Conservation (phyloP, 2,329 filamentous ascomycete species). For the Ascosphaera acerosa region DNA sequence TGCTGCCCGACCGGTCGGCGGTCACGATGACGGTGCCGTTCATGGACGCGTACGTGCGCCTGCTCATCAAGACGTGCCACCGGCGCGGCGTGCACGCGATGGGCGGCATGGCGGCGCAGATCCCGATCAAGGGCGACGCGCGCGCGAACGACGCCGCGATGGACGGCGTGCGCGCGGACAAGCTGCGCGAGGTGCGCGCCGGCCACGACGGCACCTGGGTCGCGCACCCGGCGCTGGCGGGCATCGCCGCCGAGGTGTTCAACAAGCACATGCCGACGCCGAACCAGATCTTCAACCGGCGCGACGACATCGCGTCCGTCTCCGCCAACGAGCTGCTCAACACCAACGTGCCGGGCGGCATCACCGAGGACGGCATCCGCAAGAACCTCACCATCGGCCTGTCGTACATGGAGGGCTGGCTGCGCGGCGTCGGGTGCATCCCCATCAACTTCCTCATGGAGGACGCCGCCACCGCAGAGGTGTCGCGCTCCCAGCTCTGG, state of each 20-base stretch:
- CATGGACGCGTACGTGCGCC: conserved; percentile 92
- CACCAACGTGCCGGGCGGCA: conserved; percentile 83
- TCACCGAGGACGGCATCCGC: conserved; percentile 85
- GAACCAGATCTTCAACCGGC: conserved; percentile 78
- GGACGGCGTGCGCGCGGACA: conserved; percentile 79
- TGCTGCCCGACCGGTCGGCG: conserved; percentile 68
- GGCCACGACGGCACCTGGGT: conserved; percentile 97
- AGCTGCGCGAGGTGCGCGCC: conserved; percentile 82
- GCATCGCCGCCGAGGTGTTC: conserved; percentile 78
- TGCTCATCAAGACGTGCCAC: conserved; percentile 96
- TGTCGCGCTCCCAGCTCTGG: conserved; percentile 84
- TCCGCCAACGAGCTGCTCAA: conserved; percentile 78
- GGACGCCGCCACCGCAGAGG: conserved; percentile 90
- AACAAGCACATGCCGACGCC: conserved; percentile 97
- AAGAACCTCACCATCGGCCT: conserved; percentile 96
- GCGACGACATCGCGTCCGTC: conserved; percentile 73
- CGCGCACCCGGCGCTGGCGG: conserved; percentile 74
- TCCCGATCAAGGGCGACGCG: conserved; percentile 89
- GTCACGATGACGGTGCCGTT: conserved; percentile 98
- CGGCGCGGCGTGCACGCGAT: conserved; percentile 93
- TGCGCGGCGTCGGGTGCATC: conserved; percentile 81
- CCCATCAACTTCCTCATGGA: conserved; percentile 98
- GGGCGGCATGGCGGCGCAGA: conserved; percentile 96
- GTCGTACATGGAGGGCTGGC: conserved; percentile 96
- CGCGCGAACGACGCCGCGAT: conserved; percentile 83